Evolutionary conservation across 495 filamentous ascomycete genomes (phyloP), one percentile per base, ranked within the genome.

Genomic region (Tetracladium marchalianum): DNA sequence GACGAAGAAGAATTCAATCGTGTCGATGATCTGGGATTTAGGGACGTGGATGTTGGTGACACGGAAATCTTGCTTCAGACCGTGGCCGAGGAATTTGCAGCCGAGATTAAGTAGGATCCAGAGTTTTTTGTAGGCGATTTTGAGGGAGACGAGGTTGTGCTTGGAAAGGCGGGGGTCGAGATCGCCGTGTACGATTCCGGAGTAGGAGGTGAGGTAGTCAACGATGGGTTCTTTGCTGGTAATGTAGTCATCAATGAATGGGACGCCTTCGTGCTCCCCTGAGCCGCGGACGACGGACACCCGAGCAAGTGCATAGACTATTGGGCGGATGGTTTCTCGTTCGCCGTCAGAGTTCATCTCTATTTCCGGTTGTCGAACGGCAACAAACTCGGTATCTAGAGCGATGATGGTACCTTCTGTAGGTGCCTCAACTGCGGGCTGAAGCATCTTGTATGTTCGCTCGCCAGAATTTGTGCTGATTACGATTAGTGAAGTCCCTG

Each of bases 171-270:
- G 69, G 3, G 78, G 75, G 56, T 95, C 85, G 17, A 99, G 70
- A 59, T 99, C 92, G 0, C 81, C 84, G 1, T 81, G 70, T 10
- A 81, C 80, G 60, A 99, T 90, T 33, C 92, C 92, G 7, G 90
- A 96, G 65, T 82, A 97, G 36, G 80, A 79, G 0, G 92, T 99
- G 27, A 97, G 73, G 57, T 97, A 95, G 65, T 99, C 92, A 35
- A 95, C 85, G n/a, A 99, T 84, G 0, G 82, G 80, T 50, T 95
- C 92, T 16, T 81, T 79, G 46, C 89, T 87, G 15, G 77, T 80
- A 47, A 99, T 95, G 65, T 97, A 97, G 61, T 99, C 92, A 59
- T 99, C 92, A 37, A 99, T 89, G 60, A 97, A 96, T 0, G 92
- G 84, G 0, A 82, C 63, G 8, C 86, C 87, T 64, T 90, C 85